phyloP scores from a whole-genome alignment of 2,329 filamentous ascomycete genomes.

The Diaporthe batatas region DNA sequence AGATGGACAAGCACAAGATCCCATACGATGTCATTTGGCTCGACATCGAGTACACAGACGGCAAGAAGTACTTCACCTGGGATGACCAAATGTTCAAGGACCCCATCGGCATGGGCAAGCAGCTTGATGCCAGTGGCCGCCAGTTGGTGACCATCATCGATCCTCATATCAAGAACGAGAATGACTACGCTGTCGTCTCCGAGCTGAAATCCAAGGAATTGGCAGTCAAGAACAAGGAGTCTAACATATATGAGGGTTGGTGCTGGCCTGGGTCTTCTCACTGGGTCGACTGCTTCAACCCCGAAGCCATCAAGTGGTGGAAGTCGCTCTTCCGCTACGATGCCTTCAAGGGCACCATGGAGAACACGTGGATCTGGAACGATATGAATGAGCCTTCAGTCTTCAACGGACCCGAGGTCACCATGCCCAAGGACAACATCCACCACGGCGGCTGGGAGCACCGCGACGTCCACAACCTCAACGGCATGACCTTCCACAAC shows the following conservation, averaged over 20 bases:
- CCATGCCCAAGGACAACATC: conserved; percentile 98
- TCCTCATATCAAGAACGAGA: conserved; percentile 95
- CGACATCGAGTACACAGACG: conserved; percentile 97
- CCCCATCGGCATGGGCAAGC: conserved; percentile 87
- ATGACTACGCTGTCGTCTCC: conserved; percentile 80
- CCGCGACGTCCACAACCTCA: conserved; percentile 94
- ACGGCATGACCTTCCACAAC: conserved; percentile 95
- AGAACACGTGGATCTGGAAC: conserved; percentile 97
- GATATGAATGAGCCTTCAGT: conserved; percentile 99
- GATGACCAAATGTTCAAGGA: conserved; percentile 90
- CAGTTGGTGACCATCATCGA: conserved; percentile 97
- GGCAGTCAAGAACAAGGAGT: conserved; percentile 90
- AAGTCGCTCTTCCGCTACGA: conserved; percentile 88
- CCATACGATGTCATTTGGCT: conserved; percentile 99
- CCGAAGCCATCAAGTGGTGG: conserved; percentile 94
- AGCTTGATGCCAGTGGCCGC: conserved; percentile 85
- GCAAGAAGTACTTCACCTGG: conserved; percentile 99
- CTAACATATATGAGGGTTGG: conserved; percentile 92
- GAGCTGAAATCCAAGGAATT: conserved; percentile 88
- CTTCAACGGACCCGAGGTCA: conserved; percentile 97
- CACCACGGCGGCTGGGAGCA: conserved; percentile 96
- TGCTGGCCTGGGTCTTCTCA: conserved; percentile 98
- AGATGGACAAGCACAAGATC: conserved; percentile 95
- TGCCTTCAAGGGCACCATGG: conserved; percentile 85
- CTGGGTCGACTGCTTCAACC: conserved; percentile 97